Conservation (phyloP, 768 basidiomycete genomes). For the Lactifluus piperatus region DNA sequence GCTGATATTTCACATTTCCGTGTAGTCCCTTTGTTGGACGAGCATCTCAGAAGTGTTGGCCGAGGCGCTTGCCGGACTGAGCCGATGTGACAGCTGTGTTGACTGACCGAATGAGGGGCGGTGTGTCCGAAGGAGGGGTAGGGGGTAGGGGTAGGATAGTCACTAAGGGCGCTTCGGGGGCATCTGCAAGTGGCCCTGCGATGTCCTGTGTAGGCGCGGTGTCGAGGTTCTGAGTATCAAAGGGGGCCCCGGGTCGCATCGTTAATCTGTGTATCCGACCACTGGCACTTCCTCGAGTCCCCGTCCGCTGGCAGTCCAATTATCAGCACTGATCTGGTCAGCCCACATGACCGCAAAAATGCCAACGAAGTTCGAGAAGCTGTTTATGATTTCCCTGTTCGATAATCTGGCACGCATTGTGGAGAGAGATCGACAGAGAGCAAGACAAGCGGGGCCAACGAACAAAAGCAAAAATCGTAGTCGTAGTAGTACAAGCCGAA, state of each 20-base stretch:
- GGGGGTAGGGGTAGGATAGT: conserved; percentile 13
- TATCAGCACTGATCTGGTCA: conserved; percentile 64
- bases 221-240: conserved; percentile 8
- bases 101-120: too few species aligned
- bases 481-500: conserved; percentile 41
- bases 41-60: too few species aligned
- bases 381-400: conserved; percentile 79
- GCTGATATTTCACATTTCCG: too few species aligned
- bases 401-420: conserved; percentile 48
- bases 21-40: too few species aligned
- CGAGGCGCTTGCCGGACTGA: too few species aligned
- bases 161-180: conserved; percentile 13
- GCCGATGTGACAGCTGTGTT: too few species aligned
- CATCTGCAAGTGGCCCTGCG: conserved; percentile 13
- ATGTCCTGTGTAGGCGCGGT: conserved; percentile 13
- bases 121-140: too few species aligned
- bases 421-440: too few species aligned
- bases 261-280: conserved; percentile 39
- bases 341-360: conserved; percentile 86
- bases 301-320: conserved; percentile 38
- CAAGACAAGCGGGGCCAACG: conserved; percentile 3
- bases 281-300: conserved; percentile 33
- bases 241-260: conserved; percentile 13
- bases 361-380: conserved; percentile 59
- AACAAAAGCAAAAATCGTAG: conserved; percentile 7